A percentile compares a stretch with the other conserved stretches of the same genome.
phyloP scores from a whole-genome alignment of 306 rosid genomes.

The Casuarina cunninghamiana region DNA sequence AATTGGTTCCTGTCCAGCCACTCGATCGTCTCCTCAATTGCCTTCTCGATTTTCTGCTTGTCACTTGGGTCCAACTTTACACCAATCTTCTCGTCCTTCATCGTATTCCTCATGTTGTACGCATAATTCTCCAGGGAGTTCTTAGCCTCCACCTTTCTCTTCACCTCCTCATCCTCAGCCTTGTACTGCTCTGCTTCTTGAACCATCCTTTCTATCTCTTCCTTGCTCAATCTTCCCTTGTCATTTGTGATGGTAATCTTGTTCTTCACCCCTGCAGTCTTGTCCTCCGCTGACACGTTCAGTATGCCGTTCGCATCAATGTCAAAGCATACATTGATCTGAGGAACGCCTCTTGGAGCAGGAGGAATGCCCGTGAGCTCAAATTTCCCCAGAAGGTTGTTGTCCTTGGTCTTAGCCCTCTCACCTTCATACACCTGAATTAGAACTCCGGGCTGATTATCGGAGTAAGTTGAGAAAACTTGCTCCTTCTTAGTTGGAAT shows the following conservation, averaged over 20 bases:
- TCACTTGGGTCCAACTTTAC: background rate
- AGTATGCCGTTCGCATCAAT: conserved; percentile 44
- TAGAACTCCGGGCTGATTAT: conserved; percentile 26
- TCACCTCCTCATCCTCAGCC: conserved; percentile 35
- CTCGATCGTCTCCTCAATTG: background rate
- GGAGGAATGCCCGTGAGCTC: conserved; percentile 40
- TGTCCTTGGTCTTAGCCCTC: conserved; percentile 22
- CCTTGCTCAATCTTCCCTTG: conserved; percentile 33
- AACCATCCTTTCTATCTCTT: conserved; percentile 40
- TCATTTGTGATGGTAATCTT: conserved; percentile 41
- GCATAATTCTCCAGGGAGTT: background rate
- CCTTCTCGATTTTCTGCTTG: background rate
- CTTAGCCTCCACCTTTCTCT: conserved; percentile 33
- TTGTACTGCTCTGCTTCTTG: conserved; percentile 41
- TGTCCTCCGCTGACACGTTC: conserved; percentile 44
- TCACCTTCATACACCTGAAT: conserved; percentile 46
- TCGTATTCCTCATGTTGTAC: background rate
- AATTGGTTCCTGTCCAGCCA: background rate
- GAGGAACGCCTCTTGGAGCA: conserved; percentile 39
- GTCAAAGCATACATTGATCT: conserved; percentile 1
- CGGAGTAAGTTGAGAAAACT: background rate
- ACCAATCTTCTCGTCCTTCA: background rate
- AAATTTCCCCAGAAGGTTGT: conserved; percentile 34
- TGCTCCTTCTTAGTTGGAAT: too few species aligned
- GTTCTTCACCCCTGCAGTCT: conserved; percentile 33